Evolutionary conservation across 345 rosid genomes (phyloP), one percentile per base, ranked within the genome.

Genomic region (Acer campestre): DNA sequence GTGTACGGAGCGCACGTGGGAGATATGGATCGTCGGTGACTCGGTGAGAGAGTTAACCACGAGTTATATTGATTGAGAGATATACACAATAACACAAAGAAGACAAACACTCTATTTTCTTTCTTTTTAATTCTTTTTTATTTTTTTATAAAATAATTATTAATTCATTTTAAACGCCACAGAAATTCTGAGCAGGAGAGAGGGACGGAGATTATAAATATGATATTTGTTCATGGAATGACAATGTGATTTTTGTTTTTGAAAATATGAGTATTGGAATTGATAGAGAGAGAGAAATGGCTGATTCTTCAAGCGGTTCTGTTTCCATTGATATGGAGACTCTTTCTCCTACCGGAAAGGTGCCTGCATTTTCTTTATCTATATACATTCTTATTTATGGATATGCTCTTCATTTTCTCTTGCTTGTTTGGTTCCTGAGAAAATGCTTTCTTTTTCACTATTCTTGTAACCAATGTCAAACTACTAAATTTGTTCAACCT

Each of bases 251-350:
- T 69, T 71, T 75, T n/a, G 0, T 42, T 9, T 2, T 42, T 42
- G 46, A 35, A 40, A 68, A 66, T 79, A 70, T 75, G 73, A 74
- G 73, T 49, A 58, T 74, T 76, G 79, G 53, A 77, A 78, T 77
- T 68, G 59, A 35, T 35, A 75, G 76, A 12, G 70, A 67, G 53
- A 61, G 77, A 67, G 40, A 49, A 78, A 91, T 94, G 98, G 97
- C 85, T 71, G 95, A 92, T 90, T 93, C 97, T 89, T 93, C 97
- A 61, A 93, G 93, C 87, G 97, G 85, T 87, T 92, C 96, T 53
- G 92, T 93, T 76, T 93, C 96, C 83, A 85, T 95, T 75, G 96
- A 92, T 68, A 87, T 93, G 91, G 97, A 93, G 64, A 85, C 90
- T 80, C 80, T 83, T 79, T 83, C 93, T 80, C 90, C 82, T 31